A percentile compares a stretch with the other conserved stretches of the same genome.
These are phyloP conservation scores for Suhomyces ambrosiae DNA, from an alignment of 1,139 yeast genomes.

Conservation along the genomic window DNA sequence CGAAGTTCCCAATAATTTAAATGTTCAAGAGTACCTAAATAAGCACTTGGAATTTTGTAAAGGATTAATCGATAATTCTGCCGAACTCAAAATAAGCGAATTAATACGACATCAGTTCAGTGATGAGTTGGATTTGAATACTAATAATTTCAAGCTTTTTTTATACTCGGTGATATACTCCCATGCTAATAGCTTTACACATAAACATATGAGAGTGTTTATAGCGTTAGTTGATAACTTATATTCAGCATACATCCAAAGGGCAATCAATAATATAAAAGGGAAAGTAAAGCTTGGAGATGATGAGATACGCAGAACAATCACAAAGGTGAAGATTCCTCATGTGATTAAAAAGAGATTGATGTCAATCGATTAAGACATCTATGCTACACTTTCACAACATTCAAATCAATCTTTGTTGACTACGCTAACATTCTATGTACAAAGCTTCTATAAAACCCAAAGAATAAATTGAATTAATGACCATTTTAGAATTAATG, in stretches of 20 bases:
- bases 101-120: background rate
- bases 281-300: background rate
- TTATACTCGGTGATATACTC: constrained; percentile 7
- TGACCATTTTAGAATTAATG: too few relatives aligned
- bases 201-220: background rate
- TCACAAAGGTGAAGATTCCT: constrained; percentile 11
- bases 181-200: background rate
- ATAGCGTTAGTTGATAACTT: background rate
- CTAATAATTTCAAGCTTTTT: constrained; percentile 11
- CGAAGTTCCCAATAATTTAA: background rate
- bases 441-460: too few relatives aligned
- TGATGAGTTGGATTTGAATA: background rate
- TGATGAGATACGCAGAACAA: background rate
- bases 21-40: background rate
- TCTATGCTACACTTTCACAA: too few relatives aligned
- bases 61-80: background rate
- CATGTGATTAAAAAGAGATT: constrained; percentile 10
- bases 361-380: background rate
- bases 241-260: background rate
- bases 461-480: too few relatives aligned
- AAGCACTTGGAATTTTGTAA: background rate
- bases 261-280: too few relatives aligned
- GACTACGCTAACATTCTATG: too few relatives aligned
- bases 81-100: background rate
- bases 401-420: background rate